A percentile compares a stretch with the other conserved stretches of the same genome.
phyloP scores from a whole-genome alignment of 2,329 filamentous ascomycete species.

The Alternaria brassicicola region DNA sequence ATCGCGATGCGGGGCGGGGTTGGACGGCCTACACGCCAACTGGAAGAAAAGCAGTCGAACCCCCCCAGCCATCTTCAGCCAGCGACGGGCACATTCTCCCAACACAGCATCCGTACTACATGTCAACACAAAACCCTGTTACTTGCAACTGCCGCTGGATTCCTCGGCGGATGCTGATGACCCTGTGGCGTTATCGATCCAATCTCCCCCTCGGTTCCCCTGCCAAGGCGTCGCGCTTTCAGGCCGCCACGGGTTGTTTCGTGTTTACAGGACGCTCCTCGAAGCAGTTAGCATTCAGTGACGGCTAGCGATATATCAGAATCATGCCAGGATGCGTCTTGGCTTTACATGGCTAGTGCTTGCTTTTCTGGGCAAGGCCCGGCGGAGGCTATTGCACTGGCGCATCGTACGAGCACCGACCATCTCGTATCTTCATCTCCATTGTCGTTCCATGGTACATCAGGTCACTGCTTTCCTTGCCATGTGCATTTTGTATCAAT shows the following conservation, averaged over 20 bases:
- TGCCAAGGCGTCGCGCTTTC: constrained; percentile 13
- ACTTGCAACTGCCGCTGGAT: neutral
- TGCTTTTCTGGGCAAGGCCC: constrained; percentile 4
- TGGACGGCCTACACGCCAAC: neutral
- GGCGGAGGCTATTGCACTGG: neutral
- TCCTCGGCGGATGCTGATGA: neutral
- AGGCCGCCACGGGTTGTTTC: constrained; percentile 7
- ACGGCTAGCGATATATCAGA: neutral
- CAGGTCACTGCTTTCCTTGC: constrained; percentile 3
- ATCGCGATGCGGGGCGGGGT: neutral
- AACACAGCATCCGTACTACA: neutral
- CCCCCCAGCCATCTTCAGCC: neutral
- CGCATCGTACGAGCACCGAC: neutral
- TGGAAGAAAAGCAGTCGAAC: neutral
- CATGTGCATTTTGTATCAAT: neutral
- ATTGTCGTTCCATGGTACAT: neutral
- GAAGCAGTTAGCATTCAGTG: neutral
- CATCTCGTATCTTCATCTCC: neutral
- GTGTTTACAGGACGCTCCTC: neutral
- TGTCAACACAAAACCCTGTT: neutral
- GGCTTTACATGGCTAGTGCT: neutral
- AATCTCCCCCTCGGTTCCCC: constrained; percentile 11
- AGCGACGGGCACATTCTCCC: neutral
- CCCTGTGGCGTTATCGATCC: neutral
- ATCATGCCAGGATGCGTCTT: constrained; percentile 1